Percentiles rank a stretch among this genome's conserved stretches.
Conservation (phyloP, 768 basidiomycete species). For the Mrakia gelida region DNA sequence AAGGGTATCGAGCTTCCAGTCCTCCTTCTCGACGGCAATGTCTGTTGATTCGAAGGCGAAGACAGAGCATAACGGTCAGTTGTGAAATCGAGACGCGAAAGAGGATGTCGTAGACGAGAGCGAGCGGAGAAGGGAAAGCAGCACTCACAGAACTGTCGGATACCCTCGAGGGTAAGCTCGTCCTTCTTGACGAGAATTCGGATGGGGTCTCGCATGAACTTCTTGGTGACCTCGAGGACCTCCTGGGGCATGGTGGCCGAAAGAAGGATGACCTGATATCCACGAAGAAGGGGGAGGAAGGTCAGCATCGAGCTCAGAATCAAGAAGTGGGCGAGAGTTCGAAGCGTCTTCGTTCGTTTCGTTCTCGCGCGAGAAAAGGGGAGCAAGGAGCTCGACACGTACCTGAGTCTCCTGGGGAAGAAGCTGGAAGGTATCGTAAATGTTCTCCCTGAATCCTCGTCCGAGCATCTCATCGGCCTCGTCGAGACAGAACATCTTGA, state of each 20-base stretch:
- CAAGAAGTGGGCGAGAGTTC: not conserved
- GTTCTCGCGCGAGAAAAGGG: no score
- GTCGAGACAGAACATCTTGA: constrained; percentile 60
- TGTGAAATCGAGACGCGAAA: not conserved
- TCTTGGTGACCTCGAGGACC: constrained; percentile 97
- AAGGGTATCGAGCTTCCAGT: constrained; percentile 98
- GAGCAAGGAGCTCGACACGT: not conserved
- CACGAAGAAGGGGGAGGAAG: not conserved
- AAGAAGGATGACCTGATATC: constrained; percentile 78
- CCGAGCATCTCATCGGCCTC: constrained; percentile 89
- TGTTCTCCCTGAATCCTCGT: constrained; percentile 98
- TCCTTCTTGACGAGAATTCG: constrained; percentile 99
- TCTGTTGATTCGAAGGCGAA: constrained; percentile 58
- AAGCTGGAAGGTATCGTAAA: constrained; percentile 97
- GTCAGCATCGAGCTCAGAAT: not conserved
- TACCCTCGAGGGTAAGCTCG: constrained; percentile 84
- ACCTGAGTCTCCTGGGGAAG: constrained; percentile 77
- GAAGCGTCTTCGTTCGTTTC: not conserved
- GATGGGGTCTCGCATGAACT: constrained; percentile 96
- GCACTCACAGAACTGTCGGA: constrained; percentile 45
- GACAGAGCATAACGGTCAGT: not conserved
- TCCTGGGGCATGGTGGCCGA: constrained; percentile 95
- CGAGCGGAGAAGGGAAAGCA: not conserved
- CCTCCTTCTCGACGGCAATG: constrained; percentile 98
- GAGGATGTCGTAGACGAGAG: not conserved